Base-by-base conservation (phyloP, 1,139 yeast genomes). In the Candida sp. region DNA sequence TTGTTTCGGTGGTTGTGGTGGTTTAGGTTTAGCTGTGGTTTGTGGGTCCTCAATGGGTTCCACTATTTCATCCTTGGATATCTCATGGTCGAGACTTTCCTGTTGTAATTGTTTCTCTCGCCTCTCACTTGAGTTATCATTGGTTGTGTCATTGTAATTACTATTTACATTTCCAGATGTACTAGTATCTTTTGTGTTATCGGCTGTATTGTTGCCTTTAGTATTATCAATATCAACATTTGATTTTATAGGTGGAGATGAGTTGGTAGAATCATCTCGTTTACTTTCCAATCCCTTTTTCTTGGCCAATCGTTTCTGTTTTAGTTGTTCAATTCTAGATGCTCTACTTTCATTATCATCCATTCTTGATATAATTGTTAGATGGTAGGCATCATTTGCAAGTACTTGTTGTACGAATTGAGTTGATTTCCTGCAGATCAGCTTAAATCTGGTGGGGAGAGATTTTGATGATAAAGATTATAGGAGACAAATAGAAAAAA, bases 221-320 rank as follows among this genome's bases (percentile, higher is more conserved):
- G 34, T 32, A 33, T 45, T 43, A 5, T 11, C 19, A 12, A 2
- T 11, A 25, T 25, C 29, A 33, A 46, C 43, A 8, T 8, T 7
- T 25, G 29, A 7, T 15, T 15, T 15, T 15, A 15, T 15, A 15
- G 19, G 19, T 15, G 19, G 19, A 8, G 29, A 11, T 29, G 47
- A 42, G 7, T 11, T 11, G 2, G 11, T 25, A 25, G 29, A 25
- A 25, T 7, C 11, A 25, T 25, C 29, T 8, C 11, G 11, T 8
- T 25, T 25, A 25, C 29, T 25, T 7, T 25, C 29, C 29, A 25
- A 11, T 15, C 40, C 22, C 48, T 35, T 11, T 21, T 22, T 11
- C 34, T 41, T 37, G 21, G 39, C 39, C 34, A 37, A 7, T 25
- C 39, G 12, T 23, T 27, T 27, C 34, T 37, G 30, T 12, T 30